Evolutionary conservation across 2,329 filamentous ascomycete species (phyloP).

Genomic region (Fusarium sublunatum): DNA sequence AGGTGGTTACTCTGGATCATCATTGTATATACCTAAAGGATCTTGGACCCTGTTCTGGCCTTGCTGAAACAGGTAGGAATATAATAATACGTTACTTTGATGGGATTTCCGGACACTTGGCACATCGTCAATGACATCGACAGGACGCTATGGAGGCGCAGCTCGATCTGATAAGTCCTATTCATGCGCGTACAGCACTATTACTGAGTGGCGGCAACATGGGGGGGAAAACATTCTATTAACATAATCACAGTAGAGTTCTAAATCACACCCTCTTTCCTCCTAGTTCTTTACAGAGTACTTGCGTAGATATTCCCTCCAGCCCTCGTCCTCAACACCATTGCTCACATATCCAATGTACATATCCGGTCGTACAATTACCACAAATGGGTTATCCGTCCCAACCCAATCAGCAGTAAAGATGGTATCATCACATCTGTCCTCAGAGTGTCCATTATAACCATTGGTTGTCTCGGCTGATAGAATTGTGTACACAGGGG

Average conservation of each 20-base stretch:
- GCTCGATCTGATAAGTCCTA: no score
- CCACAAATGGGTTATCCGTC: background rate
- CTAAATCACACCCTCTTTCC: no score
- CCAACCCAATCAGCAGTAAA: constrained; percentile 24
- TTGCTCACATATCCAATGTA: constrained; percentile 30
- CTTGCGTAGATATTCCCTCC: constrained; percentile 16
- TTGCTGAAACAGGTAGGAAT: no score
- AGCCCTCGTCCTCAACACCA: constrained; percentile 2
- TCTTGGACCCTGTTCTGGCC: no score
- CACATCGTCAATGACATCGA: no score
- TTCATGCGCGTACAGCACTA: no score
- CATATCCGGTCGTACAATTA: constrained; percentile 39
- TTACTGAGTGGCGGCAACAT: background rate
- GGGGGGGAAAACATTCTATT: no score
- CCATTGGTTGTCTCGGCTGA: background rate
- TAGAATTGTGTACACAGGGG: constrained; percentile 9
- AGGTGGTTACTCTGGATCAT: background rate
- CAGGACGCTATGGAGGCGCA: no score
- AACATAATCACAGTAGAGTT: no score
- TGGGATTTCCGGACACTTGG: no score
- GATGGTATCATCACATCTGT: background rate
- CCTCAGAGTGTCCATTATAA: accelerated
- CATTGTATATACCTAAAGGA: no score
- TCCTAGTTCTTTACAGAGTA: background rate
- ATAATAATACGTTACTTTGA: no score